Conservation (phyloP, 2,329 filamentous ascomycete genomes). For the Trichoderma arundinaceum region DNA sequence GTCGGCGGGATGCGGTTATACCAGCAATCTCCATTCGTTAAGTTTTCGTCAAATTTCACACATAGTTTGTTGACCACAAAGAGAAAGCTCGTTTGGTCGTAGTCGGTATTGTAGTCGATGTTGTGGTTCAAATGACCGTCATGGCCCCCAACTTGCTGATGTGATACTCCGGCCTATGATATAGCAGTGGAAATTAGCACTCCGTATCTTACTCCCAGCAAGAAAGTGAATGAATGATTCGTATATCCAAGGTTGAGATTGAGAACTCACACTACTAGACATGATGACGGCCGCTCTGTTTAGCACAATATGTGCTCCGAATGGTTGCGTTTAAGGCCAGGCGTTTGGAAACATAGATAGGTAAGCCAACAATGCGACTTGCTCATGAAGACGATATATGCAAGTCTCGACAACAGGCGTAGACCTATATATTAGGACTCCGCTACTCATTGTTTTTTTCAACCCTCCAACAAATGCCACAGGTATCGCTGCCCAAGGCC, state of each 20-base stretch:
- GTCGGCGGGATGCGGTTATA: conserved; percentile 44
- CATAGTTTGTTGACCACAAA: conserved; percentile 49
- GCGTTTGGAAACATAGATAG: background rate
- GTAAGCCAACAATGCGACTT: background rate
- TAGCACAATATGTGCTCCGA: background rate
- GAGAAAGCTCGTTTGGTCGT: conserved; percentile 42
- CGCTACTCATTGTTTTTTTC: background rate
- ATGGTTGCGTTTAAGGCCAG: background rate
- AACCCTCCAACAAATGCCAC: conserved; percentile 26
- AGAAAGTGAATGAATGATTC: background rate
- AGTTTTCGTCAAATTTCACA: background rate
- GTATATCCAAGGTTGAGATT: background rate
- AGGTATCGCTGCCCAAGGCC: conserved; percentile 38
- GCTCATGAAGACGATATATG: background rate
- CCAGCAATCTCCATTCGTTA: conserved; percentile 37
- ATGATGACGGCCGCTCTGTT: background rate
- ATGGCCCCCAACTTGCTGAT: background rate
- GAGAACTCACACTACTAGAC: background rate
- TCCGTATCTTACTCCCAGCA: background rate
- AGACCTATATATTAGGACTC: conserved; percentile 29
- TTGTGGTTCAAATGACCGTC: background rate
- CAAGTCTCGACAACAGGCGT: conserved; percentile 11
- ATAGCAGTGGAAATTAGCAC: conserved; percentile 3
- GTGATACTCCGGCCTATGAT: background rate
- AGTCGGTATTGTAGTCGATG: background rate